phyloP scores from a whole-genome alignment of 2,329 filamentous ascomycete species.

The Hypoxylon sp. region DNA sequence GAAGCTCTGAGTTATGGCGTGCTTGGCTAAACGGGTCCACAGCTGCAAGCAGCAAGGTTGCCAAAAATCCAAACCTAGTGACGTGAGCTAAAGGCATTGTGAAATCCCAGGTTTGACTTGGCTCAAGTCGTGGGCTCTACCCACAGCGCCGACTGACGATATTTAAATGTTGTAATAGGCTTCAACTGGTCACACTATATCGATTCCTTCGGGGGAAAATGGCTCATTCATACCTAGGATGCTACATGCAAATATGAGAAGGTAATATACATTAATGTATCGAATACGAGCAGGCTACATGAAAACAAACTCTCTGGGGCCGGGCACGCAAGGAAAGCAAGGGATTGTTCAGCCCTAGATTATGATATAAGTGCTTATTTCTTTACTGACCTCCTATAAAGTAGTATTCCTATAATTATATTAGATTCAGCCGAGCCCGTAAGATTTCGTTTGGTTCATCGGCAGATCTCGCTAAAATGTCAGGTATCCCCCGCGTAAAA shows the following conservation, averaged over 20 bases:
- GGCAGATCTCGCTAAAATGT: conserved; percentile 29
- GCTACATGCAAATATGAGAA: conserved; percentile 21
- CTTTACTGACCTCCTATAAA: background rate
- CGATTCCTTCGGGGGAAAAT: background rate
- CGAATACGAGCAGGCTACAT: conserved; percentile 19
- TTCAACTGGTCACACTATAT: background rate
- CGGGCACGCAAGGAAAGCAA: conserved; percentile 8
- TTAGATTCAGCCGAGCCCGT: conserved; percentile 23
- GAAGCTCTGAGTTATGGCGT: conserved; percentile 19
- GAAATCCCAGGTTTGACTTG: background rate
- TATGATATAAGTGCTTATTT: background rate
- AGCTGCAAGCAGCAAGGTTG: conserved; percentile 21
- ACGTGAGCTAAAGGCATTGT: conserved; percentile 29
- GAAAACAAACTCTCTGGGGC: conserved; percentile 17
- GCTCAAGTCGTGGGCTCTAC: background rate
- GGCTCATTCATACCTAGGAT: conserved; percentile 3
- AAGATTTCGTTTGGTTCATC: conserved; percentile 24
- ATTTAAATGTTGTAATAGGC: conserved; percentile 24
- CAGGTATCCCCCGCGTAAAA: conserved; percentile 30
- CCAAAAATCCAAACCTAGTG: conserved; percentile 15
- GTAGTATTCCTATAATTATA: conserved; percentile 19
- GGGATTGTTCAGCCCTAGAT: conserved; percentile 15
- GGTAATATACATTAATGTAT: conserved; percentile 35
- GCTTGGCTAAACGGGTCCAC: conserved; percentile 30
- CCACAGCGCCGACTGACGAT: background rate